These are phyloP conservation scores for Clarireedia sp. DNA, from an alignment of 2,329 filamentous ascomycete species.

Conservation along the genomic window DNA sequence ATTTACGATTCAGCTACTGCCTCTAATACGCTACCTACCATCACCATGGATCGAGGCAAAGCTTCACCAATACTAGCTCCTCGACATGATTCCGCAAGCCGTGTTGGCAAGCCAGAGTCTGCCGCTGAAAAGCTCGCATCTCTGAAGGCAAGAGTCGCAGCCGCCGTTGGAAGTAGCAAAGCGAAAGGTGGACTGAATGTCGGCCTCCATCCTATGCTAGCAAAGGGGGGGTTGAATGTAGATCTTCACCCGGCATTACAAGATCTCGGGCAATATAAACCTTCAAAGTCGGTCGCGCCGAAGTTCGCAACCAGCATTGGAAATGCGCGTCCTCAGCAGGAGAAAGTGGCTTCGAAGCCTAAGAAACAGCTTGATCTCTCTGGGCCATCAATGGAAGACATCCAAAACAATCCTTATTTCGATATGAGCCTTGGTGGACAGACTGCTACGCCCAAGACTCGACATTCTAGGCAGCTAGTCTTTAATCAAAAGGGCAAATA, in stretches of 20 bases:
- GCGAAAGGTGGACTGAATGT: conserved; percentile 37
- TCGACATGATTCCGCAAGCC: conserved; percentile 45
- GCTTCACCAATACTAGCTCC: conserved; percentile 46
- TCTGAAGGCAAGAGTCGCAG: conserved; percentile 71
- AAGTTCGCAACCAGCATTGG: conserved; percentile 34
- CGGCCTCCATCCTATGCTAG: conserved; percentile 30
- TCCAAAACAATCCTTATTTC: conserved; percentile 72
- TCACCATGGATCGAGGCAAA: conserved; percentile 42
- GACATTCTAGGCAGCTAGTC: conserved; percentile 67
- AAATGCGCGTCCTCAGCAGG: conserved; percentile 33
- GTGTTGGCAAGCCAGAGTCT: conserved; percentile 48
- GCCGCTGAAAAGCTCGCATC: conserved; percentile 63
- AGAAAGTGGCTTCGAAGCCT: conserved; percentile 34
- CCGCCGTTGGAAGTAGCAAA: conserved; percentile 53
- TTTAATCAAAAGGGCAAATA: conserved; percentile 98
- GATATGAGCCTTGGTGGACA: conserved; percentile 60
- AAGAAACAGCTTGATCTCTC: conserved; percentile 49
- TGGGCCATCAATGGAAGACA: conserved; percentile 49
- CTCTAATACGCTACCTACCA: neutral
- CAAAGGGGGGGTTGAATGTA: conserved; percentile 35
- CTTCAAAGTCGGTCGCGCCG: conserved; percentile 31
- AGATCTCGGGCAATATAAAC: conserved; percentile 43
- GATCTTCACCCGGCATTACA: conserved; percentile 58
- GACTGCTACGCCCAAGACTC: conserved; percentile 47
- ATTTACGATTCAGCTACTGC: neutral